Evolutionary conservation across 305 asterid species (phyloP).

Genomic region (Fraxinus floribunda): DNA sequence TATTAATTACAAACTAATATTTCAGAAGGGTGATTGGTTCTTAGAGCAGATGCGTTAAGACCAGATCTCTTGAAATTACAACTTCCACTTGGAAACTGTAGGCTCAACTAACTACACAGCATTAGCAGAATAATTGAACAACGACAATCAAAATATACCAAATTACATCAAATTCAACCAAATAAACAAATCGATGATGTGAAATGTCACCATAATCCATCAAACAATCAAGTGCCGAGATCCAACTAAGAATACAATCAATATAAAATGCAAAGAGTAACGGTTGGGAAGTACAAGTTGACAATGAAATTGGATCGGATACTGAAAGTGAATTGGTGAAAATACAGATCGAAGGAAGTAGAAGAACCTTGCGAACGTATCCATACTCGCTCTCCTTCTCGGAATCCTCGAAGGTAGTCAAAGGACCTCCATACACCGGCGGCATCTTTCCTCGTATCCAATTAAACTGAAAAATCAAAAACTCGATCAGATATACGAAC

Average conservation of each 20-base stretch:
- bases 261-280: neutral
- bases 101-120: neutral
- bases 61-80: neutral
- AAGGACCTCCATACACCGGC: constrained; percentile 51
- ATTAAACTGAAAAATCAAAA: constrained; percentile 9
- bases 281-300: neutral
- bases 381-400: constrained; percentile 76
- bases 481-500: neutral
- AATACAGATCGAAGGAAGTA: constrained; percentile 5
- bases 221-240: neutral
- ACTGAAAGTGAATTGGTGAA: neutral
- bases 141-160: constrained; percentile 4
- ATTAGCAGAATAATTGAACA: neutral
- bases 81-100: neutral
- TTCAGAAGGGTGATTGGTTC: neutral
- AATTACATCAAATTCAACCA: neutral
- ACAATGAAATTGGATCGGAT: neutral
- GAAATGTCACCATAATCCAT: constrained; percentile 1
- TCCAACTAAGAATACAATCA: neutral
- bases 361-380: constrained; percentile 60
- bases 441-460: constrained; percentile 37
- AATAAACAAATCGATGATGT: neutral
- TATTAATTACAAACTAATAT: neutral
- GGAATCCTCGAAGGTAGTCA: constrained; percentile 70
- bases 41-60: neutral